Conservation (phyloP, 495 filamentous ascomycete genomes). For the Penicillium paradoxum region DNA sequence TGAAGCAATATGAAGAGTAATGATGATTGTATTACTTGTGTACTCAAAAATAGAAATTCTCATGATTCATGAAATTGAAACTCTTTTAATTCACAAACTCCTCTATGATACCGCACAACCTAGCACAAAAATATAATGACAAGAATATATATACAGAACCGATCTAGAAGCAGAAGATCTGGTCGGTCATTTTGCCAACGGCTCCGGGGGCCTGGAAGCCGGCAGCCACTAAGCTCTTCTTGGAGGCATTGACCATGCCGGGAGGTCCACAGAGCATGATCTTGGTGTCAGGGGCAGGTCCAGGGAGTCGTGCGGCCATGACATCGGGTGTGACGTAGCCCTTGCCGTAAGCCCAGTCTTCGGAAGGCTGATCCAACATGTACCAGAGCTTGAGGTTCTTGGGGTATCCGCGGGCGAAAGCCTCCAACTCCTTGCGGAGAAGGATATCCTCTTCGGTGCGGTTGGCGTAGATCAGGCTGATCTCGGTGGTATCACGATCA, state of each 20-base stretch:
- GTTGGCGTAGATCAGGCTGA: constrained; percentile 42
- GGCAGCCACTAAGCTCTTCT: constrained; percentile 23
- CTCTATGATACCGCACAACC: not conserved
- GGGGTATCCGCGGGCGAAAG: constrained; percentile 30
- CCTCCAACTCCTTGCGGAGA: constrained; percentile 39
- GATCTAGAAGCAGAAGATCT: constrained; percentile 28
- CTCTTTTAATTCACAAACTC: not conserved
- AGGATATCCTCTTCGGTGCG: constrained; percentile 32
- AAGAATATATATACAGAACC: not conserved
- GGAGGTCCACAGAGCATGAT: constrained; percentile 34
- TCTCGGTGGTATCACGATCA: constrained; percentile 37
- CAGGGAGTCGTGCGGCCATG: constrained; percentile 17
- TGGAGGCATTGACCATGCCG: constrained; percentile 30
- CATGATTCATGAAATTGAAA: not conserved
- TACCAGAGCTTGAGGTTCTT: constrained; percentile 39
- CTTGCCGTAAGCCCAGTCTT: constrained; percentile 17
- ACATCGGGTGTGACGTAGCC: constrained; percentile 17
- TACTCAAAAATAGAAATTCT: too few relatives aligned
- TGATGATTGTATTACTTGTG: too few relatives aligned
- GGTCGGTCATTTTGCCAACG: constrained; percentile 28
- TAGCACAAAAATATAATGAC: not conserved
- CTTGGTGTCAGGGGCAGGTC: constrained; percentile 16
- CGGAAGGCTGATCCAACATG: constrained; percentile 29
- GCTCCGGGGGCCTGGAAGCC: constrained; percentile 26
- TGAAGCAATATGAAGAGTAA: too few relatives aligned